These are phyloP conservation scores for Wickerhamomyces sp. DNA, from an alignment of 1,139 yeast species.

Conservation along the genomic window DNA sequence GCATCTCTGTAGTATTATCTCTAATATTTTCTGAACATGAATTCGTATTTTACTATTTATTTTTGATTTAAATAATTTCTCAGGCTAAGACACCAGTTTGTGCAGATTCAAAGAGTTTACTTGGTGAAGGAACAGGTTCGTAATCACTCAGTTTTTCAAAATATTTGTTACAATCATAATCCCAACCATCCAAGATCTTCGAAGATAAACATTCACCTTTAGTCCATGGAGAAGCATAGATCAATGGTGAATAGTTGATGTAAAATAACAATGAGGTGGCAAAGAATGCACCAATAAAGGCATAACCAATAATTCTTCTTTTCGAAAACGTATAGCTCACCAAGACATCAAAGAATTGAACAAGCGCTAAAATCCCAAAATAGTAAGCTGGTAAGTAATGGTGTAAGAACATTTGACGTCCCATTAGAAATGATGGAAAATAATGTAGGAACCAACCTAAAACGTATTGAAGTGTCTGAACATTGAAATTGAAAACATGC, in stretches of 20 bases:
- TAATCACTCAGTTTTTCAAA: conserved; percentile 36
- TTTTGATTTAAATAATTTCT: no score
- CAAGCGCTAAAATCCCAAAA: conserved; percentile 80
- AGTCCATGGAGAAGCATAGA: conserved; percentile 85
- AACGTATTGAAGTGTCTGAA: conserved; percentile 61
- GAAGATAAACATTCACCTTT: conserved; percentile 55
- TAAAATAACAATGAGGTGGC: conserved; percentile 51
- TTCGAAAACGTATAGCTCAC: conserved; percentile 42
- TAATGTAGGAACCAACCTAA: conserved; percentile 85
- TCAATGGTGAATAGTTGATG: conserved; percentile 62
- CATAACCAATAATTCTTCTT: conserved; percentile 39
- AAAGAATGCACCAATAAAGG: conserved; percentile 43
- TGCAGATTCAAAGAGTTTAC: conserved; percentile 1
- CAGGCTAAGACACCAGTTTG: conserved; percentile 1
- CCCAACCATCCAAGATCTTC: conserved; percentile 68
- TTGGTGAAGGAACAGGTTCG: not conserved
- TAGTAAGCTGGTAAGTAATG: conserved; percentile 90
- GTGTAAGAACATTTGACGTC: conserved; percentile 87
- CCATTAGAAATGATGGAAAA: conserved; percentile 88
- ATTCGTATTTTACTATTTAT: no score
- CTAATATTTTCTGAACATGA: no score
- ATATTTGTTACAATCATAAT: conserved; percentile 69
- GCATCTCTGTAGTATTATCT: no score
- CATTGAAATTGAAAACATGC: conserved; percentile 64
- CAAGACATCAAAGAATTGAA: conserved; percentile 73